Base-by-base conservation (phyloP, 352 stramenopile species). In the Phytophthora tentaculata region DNA sequence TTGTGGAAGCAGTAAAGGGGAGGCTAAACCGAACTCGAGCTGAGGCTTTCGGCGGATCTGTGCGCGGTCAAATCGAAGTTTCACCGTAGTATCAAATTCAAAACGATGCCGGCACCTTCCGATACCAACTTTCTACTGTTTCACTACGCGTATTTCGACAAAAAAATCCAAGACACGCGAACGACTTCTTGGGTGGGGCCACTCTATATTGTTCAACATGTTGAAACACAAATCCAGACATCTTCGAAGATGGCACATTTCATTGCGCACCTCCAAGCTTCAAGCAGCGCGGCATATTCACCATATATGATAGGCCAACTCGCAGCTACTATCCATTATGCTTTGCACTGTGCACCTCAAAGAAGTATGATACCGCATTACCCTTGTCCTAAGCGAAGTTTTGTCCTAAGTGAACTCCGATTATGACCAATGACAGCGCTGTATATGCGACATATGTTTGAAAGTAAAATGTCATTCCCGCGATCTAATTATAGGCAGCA, bases 191-290 rank as follows among this genome's bases (percentile, higher is more conserved):
- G 43, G 43, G 8, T 54, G 28, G 26, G 43, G 12, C 1, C 56
- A 62, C 26, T 43, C 19, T 3, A 43, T 54, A 7, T 10, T 54
- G 2, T 2, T 55, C 9, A 62, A 54, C 41, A 47, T 54, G 43
- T 12, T 45, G 0, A 62, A 67, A 3, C 64, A 69, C 19, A 51
- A 55, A 3, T n/a, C n/a, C 28, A 39, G 9, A 71, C 45, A 0
- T 79, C 3, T 77, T 77, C 24, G 28, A 75, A 0, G 70, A 82
- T 48, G 74, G 67, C 0, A 75, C 61, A 7, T 74, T 78, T 37
- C 51, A 58, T 2, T 67, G 48, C 19, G 61, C 68, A 2, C 67
- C 61, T 0, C n/a, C 26, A 1, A 44, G 43, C 1, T 72, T 75
- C 22, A 58, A 62, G 1, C 49, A 67, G 6, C 75, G 61, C n/a